Percentiles rank a stretch among this genome's conserved stretches.
phyloP scores from a whole-genome alignment of 768 basidiomycete genomes.

The Lyophyllum semitale region DNA sequence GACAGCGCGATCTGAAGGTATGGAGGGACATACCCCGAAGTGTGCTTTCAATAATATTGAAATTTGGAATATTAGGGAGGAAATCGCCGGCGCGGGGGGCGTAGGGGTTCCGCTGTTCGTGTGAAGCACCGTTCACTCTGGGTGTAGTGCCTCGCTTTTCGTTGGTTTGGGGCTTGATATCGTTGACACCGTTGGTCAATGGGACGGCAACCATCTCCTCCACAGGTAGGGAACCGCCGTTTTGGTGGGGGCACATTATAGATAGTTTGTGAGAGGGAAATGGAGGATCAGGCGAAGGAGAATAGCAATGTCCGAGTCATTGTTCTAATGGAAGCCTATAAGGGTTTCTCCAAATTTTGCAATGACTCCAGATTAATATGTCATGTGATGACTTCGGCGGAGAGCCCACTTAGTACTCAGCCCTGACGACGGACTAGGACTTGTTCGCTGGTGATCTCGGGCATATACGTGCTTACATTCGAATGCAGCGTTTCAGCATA shows the following conservation, averaged over 20 bases:
- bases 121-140: constrained; percentile 36
- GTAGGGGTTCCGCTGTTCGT: constrained; percentile 71
- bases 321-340: constrained; percentile 8
- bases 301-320: constrained; percentile 7
- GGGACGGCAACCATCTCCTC: constrained; percentile 77
- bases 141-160: constrained; percentile 47
- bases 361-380: too few relatives aligned
- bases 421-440: too few relatives aligned
- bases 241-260: constrained; percentile 67
- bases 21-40: constrained; percentile 89
- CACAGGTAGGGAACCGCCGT: constrained; percentile 46
- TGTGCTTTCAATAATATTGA: constrained; percentile 97
- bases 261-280: constrained; percentile 7
- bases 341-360: constrained; percentile 20
- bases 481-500: too few relatives aligned
- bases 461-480: too few relatives aligned
- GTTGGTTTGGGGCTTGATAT: constrained; percentile 33
- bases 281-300: constrained; percentile 9
- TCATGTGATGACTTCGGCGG: too few relatives aligned
- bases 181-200: constrained; percentile 45
- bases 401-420: too few relatives aligned
- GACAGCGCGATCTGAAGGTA: constrained; percentile 8
- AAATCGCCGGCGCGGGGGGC: constrained; percentile 92
- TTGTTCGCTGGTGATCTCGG: too few relatives aligned
- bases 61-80: constrained; percentile 89